phyloP scores from a whole-genome alignment of 352 stramenopile genomes.

The Pythium utonaiense region DNA sequence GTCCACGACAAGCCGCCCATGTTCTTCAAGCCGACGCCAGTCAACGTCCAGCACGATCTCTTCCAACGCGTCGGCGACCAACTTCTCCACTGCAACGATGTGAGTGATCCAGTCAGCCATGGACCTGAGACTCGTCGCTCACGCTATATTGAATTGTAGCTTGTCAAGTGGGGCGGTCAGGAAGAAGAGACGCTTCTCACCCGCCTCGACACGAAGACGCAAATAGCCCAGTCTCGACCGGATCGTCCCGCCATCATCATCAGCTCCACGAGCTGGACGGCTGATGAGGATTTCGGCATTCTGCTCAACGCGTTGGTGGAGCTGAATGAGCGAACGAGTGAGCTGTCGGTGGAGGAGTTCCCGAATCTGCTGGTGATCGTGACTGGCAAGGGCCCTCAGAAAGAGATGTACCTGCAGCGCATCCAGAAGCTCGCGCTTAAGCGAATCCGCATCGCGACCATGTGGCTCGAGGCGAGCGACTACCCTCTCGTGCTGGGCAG shows the following conservation, averaged over 20 bases:
- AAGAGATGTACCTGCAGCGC: conserved; percentile 85
- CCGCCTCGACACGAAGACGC: conserved; percentile 26
- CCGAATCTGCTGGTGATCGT: conserved; percentile 92
- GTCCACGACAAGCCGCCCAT: conserved; percentile 95
- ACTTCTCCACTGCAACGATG: conserved; percentile 68
- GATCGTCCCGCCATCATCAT: conserved; percentile 75
- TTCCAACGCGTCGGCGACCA: conserved; percentile 78
- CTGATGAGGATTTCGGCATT: conserved; percentile 99
- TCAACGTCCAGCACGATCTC: conserved; percentile 89
- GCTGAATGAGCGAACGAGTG: conserved; percentile 55
- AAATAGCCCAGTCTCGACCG: conserved; percentile 32
- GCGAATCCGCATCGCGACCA: conserved; percentile 85
- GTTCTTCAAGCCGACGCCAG: conserved; percentile 88
- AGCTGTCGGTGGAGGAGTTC: conserved; percentile 39
- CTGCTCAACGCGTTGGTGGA: conserved; percentile 90
- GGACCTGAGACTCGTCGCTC: neutral
- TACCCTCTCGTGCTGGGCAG: conserved; percentile 95
- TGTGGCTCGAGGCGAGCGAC: conserved; percentile 96
- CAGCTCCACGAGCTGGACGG: conserved; percentile 98
- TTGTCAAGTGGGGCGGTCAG: conserved; percentile 14
- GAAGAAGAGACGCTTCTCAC: conserved; percentile 66
- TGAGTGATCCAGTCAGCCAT: no score
- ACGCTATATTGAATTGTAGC: conserved; percentile 5
- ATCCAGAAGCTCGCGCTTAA: conserved; percentile 71
- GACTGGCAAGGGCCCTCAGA: conserved; percentile 97